Conservation (phyloP, 768 basidiomycete species). For the Suillus alpinus region DNA sequence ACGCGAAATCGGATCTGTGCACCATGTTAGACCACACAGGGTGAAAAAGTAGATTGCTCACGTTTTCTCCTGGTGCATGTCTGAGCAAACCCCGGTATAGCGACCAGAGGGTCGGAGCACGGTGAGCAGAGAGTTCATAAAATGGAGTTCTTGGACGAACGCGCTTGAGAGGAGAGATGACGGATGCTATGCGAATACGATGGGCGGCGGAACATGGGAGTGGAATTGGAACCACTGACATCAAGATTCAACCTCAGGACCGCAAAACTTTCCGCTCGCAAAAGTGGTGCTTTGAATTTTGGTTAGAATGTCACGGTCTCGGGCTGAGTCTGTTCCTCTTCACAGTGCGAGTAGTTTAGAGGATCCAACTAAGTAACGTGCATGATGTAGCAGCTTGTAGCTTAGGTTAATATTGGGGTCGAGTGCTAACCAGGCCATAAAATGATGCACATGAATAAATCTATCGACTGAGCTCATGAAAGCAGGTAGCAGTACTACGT, state of each 20-base stretch:
- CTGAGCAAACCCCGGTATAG: constrained; percentile 71
- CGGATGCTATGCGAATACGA: constrained; percentile 48
- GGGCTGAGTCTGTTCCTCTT: neutral
- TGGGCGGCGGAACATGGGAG: constrained; percentile 36
- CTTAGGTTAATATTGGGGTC: neutral
- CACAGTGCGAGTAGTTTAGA: neutral
- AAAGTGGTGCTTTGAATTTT: neutral
- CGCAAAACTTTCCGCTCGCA: neutral
- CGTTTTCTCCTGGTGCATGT: constrained; percentile 52
- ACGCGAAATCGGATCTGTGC: constrained; percentile 59
- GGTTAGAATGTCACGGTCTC: neutral
- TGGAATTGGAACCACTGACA: constrained; percentile 11
- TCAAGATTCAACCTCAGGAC: neutral
- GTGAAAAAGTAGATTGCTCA: constrained; percentile 22
- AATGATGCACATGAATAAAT: neutral
- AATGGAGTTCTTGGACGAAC: constrained; percentile 63
- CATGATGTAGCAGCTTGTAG: neutral
- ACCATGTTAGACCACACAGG: constrained; percentile 2
- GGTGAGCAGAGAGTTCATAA: constrained; percentile 67
- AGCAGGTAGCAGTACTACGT: neutral
- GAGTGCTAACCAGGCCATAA: neutral
- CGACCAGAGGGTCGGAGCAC: constrained; percentile 72
- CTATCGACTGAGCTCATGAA: neutral
- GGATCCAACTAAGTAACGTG: neutral
- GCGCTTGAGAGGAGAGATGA: constrained; percentile 57